Percentiles rank a stretch among this genome's conserved stretches.
Conservation (phyloP, 2,329 filamentous ascomycete genomes). For the Cercospora canescens region DNA sequence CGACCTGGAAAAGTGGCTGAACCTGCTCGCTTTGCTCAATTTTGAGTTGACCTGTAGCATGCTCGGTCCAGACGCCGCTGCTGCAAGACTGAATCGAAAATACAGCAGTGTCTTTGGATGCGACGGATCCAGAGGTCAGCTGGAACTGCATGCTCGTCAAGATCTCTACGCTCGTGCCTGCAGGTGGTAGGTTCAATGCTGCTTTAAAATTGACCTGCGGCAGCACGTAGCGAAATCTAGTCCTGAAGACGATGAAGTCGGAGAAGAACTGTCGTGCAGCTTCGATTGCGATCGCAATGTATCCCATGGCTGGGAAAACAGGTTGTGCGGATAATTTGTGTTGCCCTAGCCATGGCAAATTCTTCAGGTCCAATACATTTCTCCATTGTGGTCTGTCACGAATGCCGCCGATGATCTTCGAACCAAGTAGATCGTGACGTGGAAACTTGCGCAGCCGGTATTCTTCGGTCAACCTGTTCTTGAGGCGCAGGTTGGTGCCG, state of each 20-base stretch:
- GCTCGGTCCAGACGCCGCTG: neutral
- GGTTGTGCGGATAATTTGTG: conserved; percentile 24
- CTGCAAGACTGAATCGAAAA: neutral
- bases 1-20: neutral
- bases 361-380: neutral
- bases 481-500: neutral
- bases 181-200: neutral
- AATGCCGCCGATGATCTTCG: neutral
- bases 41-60: neutral
- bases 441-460: conserved; percentile 3
- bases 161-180: neutral
- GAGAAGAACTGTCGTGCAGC: conserved; percentile 9
- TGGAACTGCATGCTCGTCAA: neutral
- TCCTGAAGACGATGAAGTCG: neutral
- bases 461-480: neutral
- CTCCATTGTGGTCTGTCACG: neutral
- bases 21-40: neutral
- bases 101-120: neutral
- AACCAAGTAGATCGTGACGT: conserved; percentile 9
- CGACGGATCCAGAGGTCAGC: neutral
- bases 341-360: conserved; percentile 30
- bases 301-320: conserved; percentile 19
- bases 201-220: neutral
- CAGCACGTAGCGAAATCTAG: neutral
- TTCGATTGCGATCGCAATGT: conserved; percentile 16